These are phyloP conservation scores for Thelonectria olida DNA, from an alignment of 2,329 filamentous ascomycete species.

Conservation along the genomic window DNA sequence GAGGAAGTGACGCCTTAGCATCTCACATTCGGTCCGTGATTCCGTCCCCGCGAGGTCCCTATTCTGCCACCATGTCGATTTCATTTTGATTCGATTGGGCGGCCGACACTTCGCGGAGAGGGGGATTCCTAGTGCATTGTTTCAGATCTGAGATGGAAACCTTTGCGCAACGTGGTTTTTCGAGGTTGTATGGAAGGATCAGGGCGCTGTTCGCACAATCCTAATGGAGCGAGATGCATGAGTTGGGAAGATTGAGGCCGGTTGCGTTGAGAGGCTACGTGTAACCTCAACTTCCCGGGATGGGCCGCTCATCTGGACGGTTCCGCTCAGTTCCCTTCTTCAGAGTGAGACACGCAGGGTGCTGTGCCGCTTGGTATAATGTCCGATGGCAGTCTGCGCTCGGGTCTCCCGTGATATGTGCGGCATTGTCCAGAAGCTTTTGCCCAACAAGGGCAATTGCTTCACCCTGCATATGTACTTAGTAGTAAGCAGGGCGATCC, in stretches of 20 bases:
- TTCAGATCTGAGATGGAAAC: conserved; percentile 13
- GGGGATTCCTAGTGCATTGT: conserved; percentile 6
- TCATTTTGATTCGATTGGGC: conserved; percentile 3
- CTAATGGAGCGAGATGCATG: conserved; percentile 11
- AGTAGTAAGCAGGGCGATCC: background rate
- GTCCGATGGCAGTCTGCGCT: background rate
- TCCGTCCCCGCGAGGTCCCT: background rate
- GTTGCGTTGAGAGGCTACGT: background rate
- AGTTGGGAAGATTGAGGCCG: background rate
- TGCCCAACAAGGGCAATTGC: background rate
- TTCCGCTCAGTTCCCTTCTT: background rate
- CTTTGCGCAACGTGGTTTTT: background rate
- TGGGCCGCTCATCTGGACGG: background rate
- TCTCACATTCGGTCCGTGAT: background rate
- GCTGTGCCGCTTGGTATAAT: background rate
- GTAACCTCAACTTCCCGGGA: background rate
- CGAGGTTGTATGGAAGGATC: background rate
- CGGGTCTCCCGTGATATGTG: background rate
- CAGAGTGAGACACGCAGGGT: background rate
- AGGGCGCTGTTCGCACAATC: background rate
- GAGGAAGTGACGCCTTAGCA: background rate
- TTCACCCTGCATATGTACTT: background rate
- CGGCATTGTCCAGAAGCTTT: background rate
- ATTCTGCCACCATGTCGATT: background rate
- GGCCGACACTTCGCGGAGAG: background rate